Conservation (phyloP, 148 eudicot genomes). For the Rhododendron simsii region DNA sequence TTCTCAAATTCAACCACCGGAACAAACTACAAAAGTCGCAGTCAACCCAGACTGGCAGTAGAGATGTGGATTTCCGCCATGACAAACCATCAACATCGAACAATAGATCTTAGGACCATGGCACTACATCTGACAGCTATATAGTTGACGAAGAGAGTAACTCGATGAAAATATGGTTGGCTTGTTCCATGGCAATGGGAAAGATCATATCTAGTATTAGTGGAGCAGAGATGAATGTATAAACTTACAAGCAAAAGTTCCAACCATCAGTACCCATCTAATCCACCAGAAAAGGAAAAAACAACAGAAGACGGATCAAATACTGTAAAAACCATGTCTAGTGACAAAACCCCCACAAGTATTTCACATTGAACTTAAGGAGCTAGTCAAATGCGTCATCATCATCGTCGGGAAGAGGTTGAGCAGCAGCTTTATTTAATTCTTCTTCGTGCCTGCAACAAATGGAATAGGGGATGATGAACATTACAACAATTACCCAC, state of each 20-base stretch:
- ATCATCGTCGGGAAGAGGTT: slow-evolving; percentile 26
- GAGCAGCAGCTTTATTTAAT: slow-evolving; percentile 5
- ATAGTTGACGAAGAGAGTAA: background rate
- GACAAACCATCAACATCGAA: background rate
- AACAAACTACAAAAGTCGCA: background rate
- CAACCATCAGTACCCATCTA: background rate
- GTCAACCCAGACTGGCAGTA: background rate
- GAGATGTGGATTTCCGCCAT: background rate
- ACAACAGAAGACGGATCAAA: background rate
- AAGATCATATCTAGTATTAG: background rate
- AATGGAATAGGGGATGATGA: background rate
- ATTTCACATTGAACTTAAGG: background rate
- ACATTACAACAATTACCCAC: background rate
- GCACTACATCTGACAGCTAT: no score
- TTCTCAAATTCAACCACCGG: background rate
- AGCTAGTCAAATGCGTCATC: slow-evolving; percentile 17
- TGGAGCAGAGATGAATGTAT: background rate
- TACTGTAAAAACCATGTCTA: background rate
- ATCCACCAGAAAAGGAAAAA: background rate
- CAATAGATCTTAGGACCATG: no score
- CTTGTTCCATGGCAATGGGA: background rate
- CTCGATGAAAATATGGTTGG: background rate
- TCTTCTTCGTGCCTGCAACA: slow-evolving; percentile 23
- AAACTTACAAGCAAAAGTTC: background rate
- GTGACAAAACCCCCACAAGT: background rate